Percentiles rank a stretch among this genome's conserved stretches.
phyloP scores from a whole-genome alignment of 225 moss, liverwort and hornwort genomes.

The Asterella californica region DNA sequence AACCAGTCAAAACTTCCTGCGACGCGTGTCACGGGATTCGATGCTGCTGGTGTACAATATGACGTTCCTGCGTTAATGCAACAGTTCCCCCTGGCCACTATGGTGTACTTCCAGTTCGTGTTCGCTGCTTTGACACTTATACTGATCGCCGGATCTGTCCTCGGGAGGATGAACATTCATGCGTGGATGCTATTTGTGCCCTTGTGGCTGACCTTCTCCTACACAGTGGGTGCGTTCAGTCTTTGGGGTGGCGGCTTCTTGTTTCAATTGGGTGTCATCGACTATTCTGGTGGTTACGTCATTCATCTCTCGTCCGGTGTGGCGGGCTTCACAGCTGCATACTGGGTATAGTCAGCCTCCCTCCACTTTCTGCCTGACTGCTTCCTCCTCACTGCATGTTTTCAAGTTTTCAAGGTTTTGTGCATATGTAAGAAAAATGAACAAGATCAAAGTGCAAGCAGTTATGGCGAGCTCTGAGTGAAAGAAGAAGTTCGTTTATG shows the following conservation, averaged over 20 bases:
- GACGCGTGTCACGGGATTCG: background rate
- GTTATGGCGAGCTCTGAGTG: no score
- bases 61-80: background rate
- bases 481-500: no score
- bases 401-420: background rate
- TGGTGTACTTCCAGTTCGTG: constrained; percentile 9
- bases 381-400: background rate
- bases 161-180: constrained; percentile 15
- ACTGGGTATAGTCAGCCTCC: constrained; percentile 23
- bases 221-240: constrained; percentile 38
- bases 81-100: background rate
- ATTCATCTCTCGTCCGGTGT: constrained; percentile 40
- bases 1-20: background rate
- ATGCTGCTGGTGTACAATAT: background rate
- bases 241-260: constrained; percentile 44
- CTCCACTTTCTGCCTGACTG: background rate
- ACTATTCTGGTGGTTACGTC: constrained; percentile 48
- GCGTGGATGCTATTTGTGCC: constrained; percentile 38
- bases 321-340: constrained; percentile 32
- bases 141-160: constrained; percentile 10
- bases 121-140: constrained; percentile 8
- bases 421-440: no score
- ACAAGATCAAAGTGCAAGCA: no score
- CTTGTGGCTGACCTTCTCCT: constrained; percentile 42
- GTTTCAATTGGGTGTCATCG: constrained; percentile 42